These are phyloP conservation scores for Xerocomus minutiporus DNA, from an alignment of 1,284 basidiomycete species.

Conservation along the genomic window DNA sequence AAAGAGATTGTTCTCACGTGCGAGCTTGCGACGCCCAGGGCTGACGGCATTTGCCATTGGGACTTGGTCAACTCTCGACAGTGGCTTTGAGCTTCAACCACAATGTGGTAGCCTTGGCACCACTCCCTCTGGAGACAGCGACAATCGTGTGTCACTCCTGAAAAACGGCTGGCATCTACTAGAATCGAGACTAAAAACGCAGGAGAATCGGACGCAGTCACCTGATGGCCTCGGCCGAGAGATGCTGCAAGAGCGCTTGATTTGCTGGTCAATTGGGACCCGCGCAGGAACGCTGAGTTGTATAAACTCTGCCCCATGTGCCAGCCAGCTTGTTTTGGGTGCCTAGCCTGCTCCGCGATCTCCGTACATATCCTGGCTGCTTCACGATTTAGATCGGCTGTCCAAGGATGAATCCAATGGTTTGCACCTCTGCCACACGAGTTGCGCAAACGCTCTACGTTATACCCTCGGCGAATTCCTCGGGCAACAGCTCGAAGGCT, in stretches of 20 bases:
- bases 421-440: not conserved
- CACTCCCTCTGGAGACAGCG: too few species aligned
- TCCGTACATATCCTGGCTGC: slow-evolving; percentile 25
- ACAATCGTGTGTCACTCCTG: too few species aligned
- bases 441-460: not conserved
- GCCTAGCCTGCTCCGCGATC: slow-evolving; percentile 15
- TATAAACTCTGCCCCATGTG: slow-evolving; percentile 10
- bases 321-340: slow-evolving; percentile 15
- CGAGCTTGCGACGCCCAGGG: too few species aligned
- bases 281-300: not conserved
- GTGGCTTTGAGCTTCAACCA: not conserved
- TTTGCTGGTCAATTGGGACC: slow-evolving; percentile 16
- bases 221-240: slow-evolving; percentile 33
- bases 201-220: slow-evolving; percentile 1
- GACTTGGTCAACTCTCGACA: too few species aligned
- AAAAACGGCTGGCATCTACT: not conserved
- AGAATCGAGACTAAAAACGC: not conserved
- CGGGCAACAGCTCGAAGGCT: too few species aligned
- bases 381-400: slow-evolving; percentile 20
- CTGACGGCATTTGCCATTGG: too few species aligned
- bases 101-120: not conserved
- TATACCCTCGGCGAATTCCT: slow-evolving; percentile 1
- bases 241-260: slow-evolving; percentile 25
- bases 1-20: too few species aligned
- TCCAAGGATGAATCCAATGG: not conserved